phyloP scores from a whole-genome alignment of 2,329 filamentous ascomycete genomes.

The Teratosphaeria epicoccoides region DNA sequence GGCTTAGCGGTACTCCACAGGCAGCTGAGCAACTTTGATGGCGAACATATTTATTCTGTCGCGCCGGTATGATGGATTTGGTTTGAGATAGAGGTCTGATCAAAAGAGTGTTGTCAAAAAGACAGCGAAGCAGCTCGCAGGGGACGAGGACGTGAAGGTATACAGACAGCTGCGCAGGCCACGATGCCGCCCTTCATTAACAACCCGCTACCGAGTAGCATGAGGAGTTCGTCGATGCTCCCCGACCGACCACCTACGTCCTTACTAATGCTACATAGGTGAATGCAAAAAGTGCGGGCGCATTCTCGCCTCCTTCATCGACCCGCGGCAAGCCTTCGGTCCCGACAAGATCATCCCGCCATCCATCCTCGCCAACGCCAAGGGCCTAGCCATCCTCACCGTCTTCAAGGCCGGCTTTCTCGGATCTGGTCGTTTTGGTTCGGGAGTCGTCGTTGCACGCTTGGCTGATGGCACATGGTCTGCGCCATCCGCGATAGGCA shows the following conservation, averaged over 20 bases:
- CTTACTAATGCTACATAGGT: constrained; percentile 43
- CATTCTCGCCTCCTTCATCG: constrained; percentile 89
- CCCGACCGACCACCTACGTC: not conserved
- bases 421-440: constrained; percentile 70
- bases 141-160: not conserved
- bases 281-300: constrained; percentile 97
- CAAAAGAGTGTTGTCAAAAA: not conserved
- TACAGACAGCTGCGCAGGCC: not conserved
- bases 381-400: constrained; percentile 79
- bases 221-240: constrained; percentile 37
- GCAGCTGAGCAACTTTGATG: no score
- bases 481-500: constrained; percentile 70
- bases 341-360: constrained; percentile 97
- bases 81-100: not conserved
- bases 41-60: no score
- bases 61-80: not conserved
- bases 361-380: constrained; percentile 76
- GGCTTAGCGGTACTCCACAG: no score
- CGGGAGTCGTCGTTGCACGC: constrained; percentile 70
- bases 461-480: constrained; percentile 70
- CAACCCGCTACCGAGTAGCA: constrained; percentile 44
- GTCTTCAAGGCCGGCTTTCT: constrained; percentile 82
- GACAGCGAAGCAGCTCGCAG: not conserved
- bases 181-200: constrained; percentile 40
- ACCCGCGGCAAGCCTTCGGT: constrained; percentile 84